Evolutionary conservation across 2,329 filamentous ascomycete species (phyloP).

Genomic region (Phyllosticta paracitricarpa): DNA sequence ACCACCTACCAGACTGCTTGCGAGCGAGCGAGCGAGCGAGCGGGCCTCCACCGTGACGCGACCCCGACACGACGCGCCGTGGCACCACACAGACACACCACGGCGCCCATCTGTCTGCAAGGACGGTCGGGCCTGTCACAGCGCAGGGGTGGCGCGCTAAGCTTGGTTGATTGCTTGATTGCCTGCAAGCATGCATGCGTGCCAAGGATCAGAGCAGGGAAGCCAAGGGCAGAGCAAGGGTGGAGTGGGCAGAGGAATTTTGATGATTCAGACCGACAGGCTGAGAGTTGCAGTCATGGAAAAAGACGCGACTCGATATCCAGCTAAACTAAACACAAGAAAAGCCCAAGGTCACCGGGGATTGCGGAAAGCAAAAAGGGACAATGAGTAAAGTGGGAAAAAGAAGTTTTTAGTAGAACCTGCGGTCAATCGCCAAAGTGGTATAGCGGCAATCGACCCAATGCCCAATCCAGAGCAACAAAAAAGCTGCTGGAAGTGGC

Average conservation of each 20-base stretch:
- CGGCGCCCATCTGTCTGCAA: neutral
- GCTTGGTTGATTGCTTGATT: neutral
- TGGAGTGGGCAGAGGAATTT: neutral
- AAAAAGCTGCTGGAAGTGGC: too few relatives aligned
- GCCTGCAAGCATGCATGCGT: neutral
- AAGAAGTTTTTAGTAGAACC: neutral
- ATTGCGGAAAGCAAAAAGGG: neutral
- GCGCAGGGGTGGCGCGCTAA: neutral
- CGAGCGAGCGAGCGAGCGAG: neutral
- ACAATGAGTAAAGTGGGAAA: neutral
- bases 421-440: neutral
- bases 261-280: too few relatives aligned
- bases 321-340: neutral
- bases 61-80: neutral
- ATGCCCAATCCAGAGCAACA: neutral
- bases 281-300: neutral
- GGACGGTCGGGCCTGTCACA: neutral
- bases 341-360: neutral
- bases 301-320: neutral
- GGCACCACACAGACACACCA: neutral
- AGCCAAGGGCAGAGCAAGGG: neutral
- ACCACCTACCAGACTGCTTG: too few relatives aligned
- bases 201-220: neutral
- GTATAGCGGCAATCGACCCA: neutral
- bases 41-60: neutral